Base-by-base conservation (phyloP, 1,284 basidiomycete genomes). In the Abortiporus biennis region DNA sequence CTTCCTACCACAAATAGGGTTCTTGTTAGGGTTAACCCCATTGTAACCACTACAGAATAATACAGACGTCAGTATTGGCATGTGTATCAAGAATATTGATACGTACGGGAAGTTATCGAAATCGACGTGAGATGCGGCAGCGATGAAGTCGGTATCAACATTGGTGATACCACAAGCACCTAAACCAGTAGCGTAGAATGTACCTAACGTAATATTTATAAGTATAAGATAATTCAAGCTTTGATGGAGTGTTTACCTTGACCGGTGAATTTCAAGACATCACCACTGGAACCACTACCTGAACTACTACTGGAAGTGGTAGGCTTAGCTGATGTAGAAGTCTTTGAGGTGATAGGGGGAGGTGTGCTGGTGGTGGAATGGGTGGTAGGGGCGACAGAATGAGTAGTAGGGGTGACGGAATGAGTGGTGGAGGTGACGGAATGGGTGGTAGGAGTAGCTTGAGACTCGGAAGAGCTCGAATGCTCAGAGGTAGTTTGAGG, bases 151-250 rank as follows among this genome's bases (percentile, higher is more conserved):
- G 2, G 27, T 44, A 54, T 78, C 71, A 0, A 25, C 62, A 65
- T 80, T 84, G 40, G 64, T 69, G 50, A 72, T 68, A 36, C 85
- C 85, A 56, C 85, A 88, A 8, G 85, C 75, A 40, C 80, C 82
- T 27, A 87, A 71, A 43, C 83, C 85, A 42, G 75, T 61, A 0
- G 48, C 51, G 49, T 78, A 86, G 57, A 54, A 84, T 15, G 80
- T 84, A 38, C 66, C 74, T 74, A 39, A 23, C 13, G 46, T 31
- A 13, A 27, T 11, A 49, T 38, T n/a, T 11, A 17, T 38, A 13
- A 36, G 15, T 13, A 5, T 4, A 31, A 4, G 31, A 21, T 35
- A n/a, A 23, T 4, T 13, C 36, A 24, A 23, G 24, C 5, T n/a
- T 20, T 34, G 11, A 38, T 11, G 25, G 38, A 15, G 42, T 11